phyloP scores from a whole-genome alignment of 768 basidiomycete species.

The Leccinum aurantiacum region DNA sequence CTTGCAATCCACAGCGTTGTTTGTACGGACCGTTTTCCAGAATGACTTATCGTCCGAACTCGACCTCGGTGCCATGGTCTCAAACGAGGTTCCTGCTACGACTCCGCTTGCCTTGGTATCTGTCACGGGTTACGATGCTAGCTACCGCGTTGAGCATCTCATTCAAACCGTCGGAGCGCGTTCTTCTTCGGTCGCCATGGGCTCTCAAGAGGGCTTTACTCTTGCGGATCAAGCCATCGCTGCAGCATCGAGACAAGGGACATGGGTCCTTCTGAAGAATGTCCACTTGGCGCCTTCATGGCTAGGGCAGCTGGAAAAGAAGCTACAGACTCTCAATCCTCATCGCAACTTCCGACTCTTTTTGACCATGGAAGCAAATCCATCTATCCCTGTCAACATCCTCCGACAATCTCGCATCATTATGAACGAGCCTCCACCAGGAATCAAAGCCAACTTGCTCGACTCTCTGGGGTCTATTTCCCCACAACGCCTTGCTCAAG shows the following conservation, averaged over 20 bases:
- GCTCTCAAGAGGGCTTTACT: slow-evolving; percentile 95
- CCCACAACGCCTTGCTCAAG: slow-evolving; percentile 69
- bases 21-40: slow-evolving; percentile 76
- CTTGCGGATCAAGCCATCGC: slow-evolving; percentile 96
- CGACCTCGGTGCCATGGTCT: slow-evolving; percentile 76
- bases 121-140: slow-evolving; percentile 97
- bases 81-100: slow-evolving; percentile 72
- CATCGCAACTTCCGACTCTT: slow-evolving; percentile 93
- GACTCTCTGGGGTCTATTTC: slow-evolving; percentile 82
- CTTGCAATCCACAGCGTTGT: slow-evolving; percentile 74
- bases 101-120: slow-evolving; percentile 91
- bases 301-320: slow-evolving; percentile 96
- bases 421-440: slow-evolving; percentile 99
- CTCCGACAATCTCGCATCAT: slow-evolving; percentile 92
- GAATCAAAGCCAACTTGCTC: slow-evolving; percentile 92
- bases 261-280: slow-evolving; percentile 97
- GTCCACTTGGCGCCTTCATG: slow-evolving; percentile 95
- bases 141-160: slow-evolving; percentile 89
- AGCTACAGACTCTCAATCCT: slow-evolving; percentile 87
- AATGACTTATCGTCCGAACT: slow-evolving; percentile 78
- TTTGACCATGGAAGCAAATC: slow-evolving; percentile 97
- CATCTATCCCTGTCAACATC: slow-evolving; percentile 93
- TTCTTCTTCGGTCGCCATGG: slow-evolving; percentile 94
- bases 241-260: slow-evolving; percentile 86
- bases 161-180: slow-evolving; percentile 74